Evolutionary conservation across 352 stramenopile genomes (phyloP).

Genomic region (Pythium utonaiense): DNA sequence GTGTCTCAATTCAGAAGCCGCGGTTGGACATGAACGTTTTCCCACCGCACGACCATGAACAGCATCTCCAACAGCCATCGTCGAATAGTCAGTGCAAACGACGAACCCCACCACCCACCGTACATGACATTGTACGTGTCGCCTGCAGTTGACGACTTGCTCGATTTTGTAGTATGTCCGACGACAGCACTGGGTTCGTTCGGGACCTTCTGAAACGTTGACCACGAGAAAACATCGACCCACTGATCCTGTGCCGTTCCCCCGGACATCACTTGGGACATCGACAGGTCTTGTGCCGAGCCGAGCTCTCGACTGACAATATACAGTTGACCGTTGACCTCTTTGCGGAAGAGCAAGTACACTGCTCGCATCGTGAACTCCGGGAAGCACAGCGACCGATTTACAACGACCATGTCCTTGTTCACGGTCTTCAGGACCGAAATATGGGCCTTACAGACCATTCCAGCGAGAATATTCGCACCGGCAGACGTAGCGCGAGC

Average conservation of each 20-base stretch:
- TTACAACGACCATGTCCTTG: slow-evolving; percentile 17
- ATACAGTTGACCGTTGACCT: slow-evolving; percentile 10
- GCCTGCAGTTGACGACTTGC: not conserved
- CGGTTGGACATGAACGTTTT: slow-evolving; percentile 6
- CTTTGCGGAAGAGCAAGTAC: slow-evolving; percentile 12
- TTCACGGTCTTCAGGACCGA: slow-evolving; percentile 13
- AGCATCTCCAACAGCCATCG: slow-evolving; percentile 18
- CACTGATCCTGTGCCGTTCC: slow-evolving; percentile 7
- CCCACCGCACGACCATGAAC: slow-evolving; percentile 22
- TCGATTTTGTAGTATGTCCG: not conserved
- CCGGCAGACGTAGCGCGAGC: not conserved
- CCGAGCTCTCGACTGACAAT: slow-evolving; percentile 16
- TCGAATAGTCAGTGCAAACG: not conserved
- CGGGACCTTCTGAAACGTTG: slow-evolving; percentile 5
- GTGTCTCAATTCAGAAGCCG: not conserved
- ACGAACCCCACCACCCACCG: slow-evolving; percentile 11
- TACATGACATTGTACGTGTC: slow-evolving; percentile 8
- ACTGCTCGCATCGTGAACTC: slow-evolving; percentile 1
- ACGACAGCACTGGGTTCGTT: not conserved
- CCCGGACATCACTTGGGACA: not conserved
- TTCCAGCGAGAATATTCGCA: not conserved
- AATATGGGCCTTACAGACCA: slow-evolving; percentile 1
- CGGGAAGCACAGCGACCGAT: slow-evolving; percentile 5
- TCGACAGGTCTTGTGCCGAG: not conserved
- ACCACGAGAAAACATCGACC: slow-evolving; percentile 16